Evolutionary conservation across 345 rosid species (phyloP), one percentile per base, ranked within the genome.

Genomic region (Hibiscus trionum): DNA sequence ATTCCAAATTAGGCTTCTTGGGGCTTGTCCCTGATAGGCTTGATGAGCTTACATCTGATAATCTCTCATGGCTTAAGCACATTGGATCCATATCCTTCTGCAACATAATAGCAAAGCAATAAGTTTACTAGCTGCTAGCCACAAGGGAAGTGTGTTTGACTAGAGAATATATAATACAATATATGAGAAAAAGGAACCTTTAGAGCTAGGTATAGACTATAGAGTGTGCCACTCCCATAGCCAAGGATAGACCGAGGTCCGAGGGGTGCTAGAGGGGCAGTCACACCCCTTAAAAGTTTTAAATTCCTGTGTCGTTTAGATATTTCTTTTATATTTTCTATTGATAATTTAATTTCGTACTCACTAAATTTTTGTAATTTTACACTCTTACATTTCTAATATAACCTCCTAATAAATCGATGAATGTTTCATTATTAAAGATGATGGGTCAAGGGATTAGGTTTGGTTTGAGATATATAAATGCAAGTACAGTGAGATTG

Each of bases 1-100:
- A 95, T 75, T 95, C 99, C 76, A 95, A 87, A 81, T 90, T 95
- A 61, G 98, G 99, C 81, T 80, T 92, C 87, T 85, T 85, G 75
- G 88, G 88, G 83, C 93, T 88, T 80, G 89, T 73, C 79, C 88
- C 93, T 47, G 94, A 83, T 64, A 78, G 80, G 64, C 83, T 87
- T 73, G 97, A 85, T 72, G 98, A 90, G 81, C 91, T 90, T 69
- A 82, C 84, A 61, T 90, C 97, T 82, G 93, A 87, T 76, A 79
- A 81, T 84, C 90, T 87, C 78, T 95, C 99, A 70, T 88, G 83
- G 80, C 90, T 94, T 75, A 81, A 75, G 72, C 93, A 76, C 77
- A 86, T 89, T 76, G 90, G 84, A 81, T 87, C 88, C 83, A 79
- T 66, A 17, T 86, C 94, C 83, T 88, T 86, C 90, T 88, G 86